phyloP scores from a whole-genome alignment of 169 alveolate species.

The Toxoplasma gondii region DNA sequence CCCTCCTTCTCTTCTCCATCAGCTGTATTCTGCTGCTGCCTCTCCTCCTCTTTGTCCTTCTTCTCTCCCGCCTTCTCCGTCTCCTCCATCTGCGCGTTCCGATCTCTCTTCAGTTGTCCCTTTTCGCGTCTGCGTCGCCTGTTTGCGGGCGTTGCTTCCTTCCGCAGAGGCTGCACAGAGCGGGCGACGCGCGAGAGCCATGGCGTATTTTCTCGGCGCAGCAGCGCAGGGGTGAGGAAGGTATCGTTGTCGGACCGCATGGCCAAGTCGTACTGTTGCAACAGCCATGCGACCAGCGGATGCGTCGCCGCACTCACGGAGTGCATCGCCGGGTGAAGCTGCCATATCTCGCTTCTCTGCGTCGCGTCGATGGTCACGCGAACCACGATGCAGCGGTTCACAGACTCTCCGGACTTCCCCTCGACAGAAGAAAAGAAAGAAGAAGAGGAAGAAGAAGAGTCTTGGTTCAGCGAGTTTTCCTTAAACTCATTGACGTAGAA shows the following conservation, averaged over 20 bases:
- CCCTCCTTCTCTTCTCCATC: too few relatives aligned
- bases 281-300: not conserved
- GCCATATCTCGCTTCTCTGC: not conserved
- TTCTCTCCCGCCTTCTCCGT: too few relatives aligned
- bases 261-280: not conserved
- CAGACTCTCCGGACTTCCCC: not conserved
- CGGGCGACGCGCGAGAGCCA: not conserved
- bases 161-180: not conserved
- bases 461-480: too few relatives aligned
- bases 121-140: too few relatives aligned
- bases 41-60: too few relatives aligned
- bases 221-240: not conserved
- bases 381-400: not conserved
- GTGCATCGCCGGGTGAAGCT: not conserved
- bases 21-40: too few relatives aligned
- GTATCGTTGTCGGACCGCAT: not conserved
- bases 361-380: not conserved
- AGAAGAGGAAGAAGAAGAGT: not conserved
- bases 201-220: not conserved
- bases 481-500: too few relatives aligned
- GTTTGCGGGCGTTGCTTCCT: too few relatives aligned
- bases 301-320: not conserved
- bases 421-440: not conserved
- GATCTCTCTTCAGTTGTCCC: too few relatives aligned
- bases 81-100: too few relatives aligned